Evolutionary conservation across 179 eudicot species (phyloP).

Genomic region (Silene coronaria): DNA sequence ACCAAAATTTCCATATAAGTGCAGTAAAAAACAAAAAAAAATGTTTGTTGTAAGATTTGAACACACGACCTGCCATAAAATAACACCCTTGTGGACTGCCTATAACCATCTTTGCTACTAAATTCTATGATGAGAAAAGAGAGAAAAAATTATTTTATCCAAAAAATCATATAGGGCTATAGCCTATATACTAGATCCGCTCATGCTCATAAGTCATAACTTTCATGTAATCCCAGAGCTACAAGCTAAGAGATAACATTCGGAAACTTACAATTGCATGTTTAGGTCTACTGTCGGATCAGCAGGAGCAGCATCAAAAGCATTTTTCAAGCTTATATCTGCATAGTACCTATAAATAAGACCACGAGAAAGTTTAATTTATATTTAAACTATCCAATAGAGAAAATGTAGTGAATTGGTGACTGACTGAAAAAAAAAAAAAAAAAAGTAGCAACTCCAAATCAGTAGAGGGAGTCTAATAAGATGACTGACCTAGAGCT

Average conservation of each 20-base stretch:
- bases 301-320: conserved; percentile 83
- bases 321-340: conserved; percentile 53
- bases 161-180: too few species aligned
- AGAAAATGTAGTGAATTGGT: not conserved
- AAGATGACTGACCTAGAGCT: conserved; percentile 48
- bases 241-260: not conserved
- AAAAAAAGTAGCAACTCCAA: not conserved
- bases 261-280: conserved; percentile 70
- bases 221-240: not conserved
- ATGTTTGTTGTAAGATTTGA: too few species aligned
- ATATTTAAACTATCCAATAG: not conserved
- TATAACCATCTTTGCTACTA: too few species aligned
- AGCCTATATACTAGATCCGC: too few species aligned
- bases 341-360: conserved; percentile 48
- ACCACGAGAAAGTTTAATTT: conserved; percentile 5
- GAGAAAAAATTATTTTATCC: too few species aligned
- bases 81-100: too few species aligned
- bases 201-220: too few species aligned
- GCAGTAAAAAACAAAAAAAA: too few species aligned
- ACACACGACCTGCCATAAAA: too few species aligned
- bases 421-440: not conserved
- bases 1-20: too few species aligned
- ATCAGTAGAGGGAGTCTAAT: not conserved
- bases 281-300: conserved; percentile 98
- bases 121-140: too few species aligned